Base-by-base conservation (phyloP, 2,329 filamentous ascomycete genomes). In the Alternaria incomplexa region DNA sequence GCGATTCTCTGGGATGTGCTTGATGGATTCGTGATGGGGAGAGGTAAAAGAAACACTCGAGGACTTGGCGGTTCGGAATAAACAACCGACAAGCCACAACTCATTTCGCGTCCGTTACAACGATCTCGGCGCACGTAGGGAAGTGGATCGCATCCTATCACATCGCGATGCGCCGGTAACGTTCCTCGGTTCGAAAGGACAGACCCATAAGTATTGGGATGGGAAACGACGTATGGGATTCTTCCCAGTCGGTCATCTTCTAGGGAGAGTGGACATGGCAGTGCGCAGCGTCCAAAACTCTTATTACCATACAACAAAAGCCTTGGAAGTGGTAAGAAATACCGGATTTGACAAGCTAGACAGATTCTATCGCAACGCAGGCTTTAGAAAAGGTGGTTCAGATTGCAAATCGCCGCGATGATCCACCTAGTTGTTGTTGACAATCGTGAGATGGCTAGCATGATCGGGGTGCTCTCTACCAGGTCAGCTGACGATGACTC, bases 41-140 rank as follows among this genome's bases (percentile, higher is more conserved):
- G 17, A 54, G 32, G 51, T 30, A 50, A 58, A 58, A 32, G 45
- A 58, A 50, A 47, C n/a, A 40, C 56, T 50, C 4, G 45, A 51
- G n/a, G 20, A n/a, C 43, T 47, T 47, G 40, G 44, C 54, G 25
- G 17, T 56, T 15, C 32, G 20, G 15, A 43, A 54, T 54, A 9
- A 54, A 43, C 3, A 40, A 40, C 13, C 9, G 30, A 54, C 51
- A 54, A 54, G 47, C 47, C 47, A 51, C 47, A 51, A 51, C 47
- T 51, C 47, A 28, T 51, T 51, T 51, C 13, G 26, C 25, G 47
- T 51, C 25, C 23, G 47, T 26, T 51, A 51, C 47, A 28, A 51
- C 23, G 47, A 51, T 26, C 47, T 51, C 23, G 47, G 47, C 47
- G 25, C 15, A 28, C 25, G 23, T 51, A 26, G 13, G 25, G 47